Evolutionary conservation across 2,329 filamentous ascomycete genomes (phyloP), one percentile per base, ranked within the genome.

Genomic region (Coniella vitis): DNA sequence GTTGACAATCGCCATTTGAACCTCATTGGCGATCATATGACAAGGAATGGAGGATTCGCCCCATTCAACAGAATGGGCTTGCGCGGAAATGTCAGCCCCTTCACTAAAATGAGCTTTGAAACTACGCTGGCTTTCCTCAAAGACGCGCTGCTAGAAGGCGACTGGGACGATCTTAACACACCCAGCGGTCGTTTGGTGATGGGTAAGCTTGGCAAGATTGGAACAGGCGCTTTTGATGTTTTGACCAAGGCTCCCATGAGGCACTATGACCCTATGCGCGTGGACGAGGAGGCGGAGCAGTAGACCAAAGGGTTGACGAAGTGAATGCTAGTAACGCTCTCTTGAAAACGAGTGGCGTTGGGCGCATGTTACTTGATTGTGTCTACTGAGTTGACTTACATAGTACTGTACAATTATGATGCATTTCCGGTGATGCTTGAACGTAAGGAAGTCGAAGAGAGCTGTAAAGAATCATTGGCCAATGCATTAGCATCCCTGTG

Each of bases 61-160:
- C 84, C 93, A 1, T 98, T 98, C 71, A 95, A 88, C 69, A 86
- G 93, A 42, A 94, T 87, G 63, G 93, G 91, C 1, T 73, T 98
- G 53, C 83, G 82, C 62, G 83, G 87, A 56, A 90, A 88, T 61
- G 84, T 91, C 22, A 90, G 84, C 57, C 90, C 93, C 0, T 91
- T 98, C 59, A 91, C 93, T 69, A 97, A 97, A 77, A 97, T 97
- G 91, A 95, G 88, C 66, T 98, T 97, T 70, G 93, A 98, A 77
- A 98, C 93, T 4, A 98, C 93, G 2, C 79, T 97, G 35, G 84
- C 86, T 1, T 96, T 96, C 73, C 75, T 98, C 61, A 90, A 87
- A 66, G 93, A 97, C 63, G 90, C 93, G 1, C 85, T 96, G 21
- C 72, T 94, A 50, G 89, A 95, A 61, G 84, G 87, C 43, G 93